These are phyloP conservation scores for Hondaea fermentalgiana DNA, from an alignment of 108 stramenopile species.

Conservation along the genomic window DNA sequence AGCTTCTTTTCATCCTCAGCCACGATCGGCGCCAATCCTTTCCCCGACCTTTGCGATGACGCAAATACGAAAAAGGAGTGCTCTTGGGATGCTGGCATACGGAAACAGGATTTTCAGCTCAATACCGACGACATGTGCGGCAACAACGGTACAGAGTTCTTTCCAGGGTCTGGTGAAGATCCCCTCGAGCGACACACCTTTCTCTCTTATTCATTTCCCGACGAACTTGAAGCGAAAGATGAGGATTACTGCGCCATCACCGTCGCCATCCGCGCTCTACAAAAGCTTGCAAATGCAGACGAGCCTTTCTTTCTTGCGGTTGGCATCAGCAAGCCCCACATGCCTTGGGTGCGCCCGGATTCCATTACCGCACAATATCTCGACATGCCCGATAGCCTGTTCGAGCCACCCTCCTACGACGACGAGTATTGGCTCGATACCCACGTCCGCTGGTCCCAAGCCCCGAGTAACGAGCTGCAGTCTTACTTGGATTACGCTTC, in stretches of 20 bases:
- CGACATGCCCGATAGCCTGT: neutral
- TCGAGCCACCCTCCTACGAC: neutral
- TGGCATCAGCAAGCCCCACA: constrained; percentile 14
- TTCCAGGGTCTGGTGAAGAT: neutral
- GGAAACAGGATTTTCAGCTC: neutral
- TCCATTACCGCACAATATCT: neutral
- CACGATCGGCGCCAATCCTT: neutral
- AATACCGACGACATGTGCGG: neutral
- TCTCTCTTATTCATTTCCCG: neutral
- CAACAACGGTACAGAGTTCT: neutral
- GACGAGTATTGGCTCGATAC: neutral
- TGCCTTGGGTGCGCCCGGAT: neutral
- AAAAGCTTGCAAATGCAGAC: neutral
- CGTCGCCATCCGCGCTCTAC: neutral
- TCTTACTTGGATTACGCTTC: neutral
- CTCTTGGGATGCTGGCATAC: neutral
- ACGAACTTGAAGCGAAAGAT: neutral
- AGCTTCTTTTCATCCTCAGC: neutral
- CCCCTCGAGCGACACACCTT: neutral
- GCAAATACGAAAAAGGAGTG: neutral
- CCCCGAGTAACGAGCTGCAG: neutral
- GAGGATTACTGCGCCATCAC: neutral
- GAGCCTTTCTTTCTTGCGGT: constrained; percentile 16
- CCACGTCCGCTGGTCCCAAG: neutral
- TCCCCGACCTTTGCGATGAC: neutral